Conservation (phyloP, 2,329 filamentous ascomycete genomes). For the Amauroascus niger region DNA sequence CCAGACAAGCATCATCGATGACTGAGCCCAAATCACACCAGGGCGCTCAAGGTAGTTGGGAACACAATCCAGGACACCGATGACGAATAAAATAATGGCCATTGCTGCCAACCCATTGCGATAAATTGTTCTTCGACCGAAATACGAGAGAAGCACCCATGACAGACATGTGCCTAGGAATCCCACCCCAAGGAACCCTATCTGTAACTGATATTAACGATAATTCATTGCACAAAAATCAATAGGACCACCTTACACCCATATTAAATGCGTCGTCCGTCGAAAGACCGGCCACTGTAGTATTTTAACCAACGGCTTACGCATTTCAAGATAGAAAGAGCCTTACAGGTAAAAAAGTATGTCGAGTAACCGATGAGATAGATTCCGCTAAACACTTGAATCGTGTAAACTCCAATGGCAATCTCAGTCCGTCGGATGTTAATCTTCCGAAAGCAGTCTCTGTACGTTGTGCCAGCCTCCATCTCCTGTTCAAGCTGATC, state of each 20-base stretch:
- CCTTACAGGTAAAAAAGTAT: conserved; percentile 21
- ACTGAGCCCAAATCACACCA: conserved; percentile 27
- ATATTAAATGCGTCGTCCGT: conserved; percentile 31
- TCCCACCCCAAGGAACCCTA: conserved; percentile 32
- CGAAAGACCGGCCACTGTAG: conserved; percentile 22
- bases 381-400: conserved; percentile 37
- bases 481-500: conserved; percentile 31
- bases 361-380: conserved; percentile 34
- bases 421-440: conserved; percentile 39
- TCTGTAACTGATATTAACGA: conserved; percentile 10
- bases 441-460: conserved; percentile 36
- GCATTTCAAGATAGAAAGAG: neutral
- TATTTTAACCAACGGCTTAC: neutral
- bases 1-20: conserved; percentile 31
- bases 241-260: conserved; percentile 22
- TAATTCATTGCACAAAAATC: neutral
- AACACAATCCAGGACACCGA: conserved; percentile 35
- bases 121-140: conserved; percentile 29
- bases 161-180: conserved; percentile 32
- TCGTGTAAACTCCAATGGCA: conserved; percentile 36
- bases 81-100: conserved; percentile 28
- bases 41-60: conserved; percentile 23
- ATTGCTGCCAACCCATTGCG: conserved; percentile 26
- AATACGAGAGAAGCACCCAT: conserved; percentile 28
- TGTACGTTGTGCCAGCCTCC: conserved; percentile 28